These are phyloP conservation scores for Fusarium sacchari DNA, from an alignment of 2,329 filamentous ascomycete species.

Conservation along the genomic window DNA sequence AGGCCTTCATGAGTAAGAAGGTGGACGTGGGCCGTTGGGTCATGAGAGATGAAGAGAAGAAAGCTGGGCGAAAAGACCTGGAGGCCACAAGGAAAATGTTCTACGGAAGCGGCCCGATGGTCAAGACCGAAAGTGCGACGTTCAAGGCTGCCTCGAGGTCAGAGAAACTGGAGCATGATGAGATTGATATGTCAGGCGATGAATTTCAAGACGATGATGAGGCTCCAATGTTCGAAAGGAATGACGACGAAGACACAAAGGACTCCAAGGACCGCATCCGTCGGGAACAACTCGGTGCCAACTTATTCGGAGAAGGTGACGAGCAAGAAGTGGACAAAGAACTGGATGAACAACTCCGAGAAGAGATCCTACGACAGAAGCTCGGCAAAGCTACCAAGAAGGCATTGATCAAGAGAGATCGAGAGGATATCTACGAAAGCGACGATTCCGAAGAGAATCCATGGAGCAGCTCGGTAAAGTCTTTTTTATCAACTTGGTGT, in stretches of 20 bases:
- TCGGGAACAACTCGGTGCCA: constrained; percentile 85
- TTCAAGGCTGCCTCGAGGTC: constrained; percentile 68
- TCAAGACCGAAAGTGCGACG: constrained; percentile 76
- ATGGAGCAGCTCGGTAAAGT: constrained; percentile 53
- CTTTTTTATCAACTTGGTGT: neutral
- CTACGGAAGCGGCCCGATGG: constrained; percentile 62
- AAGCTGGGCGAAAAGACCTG: constrained; percentile 65
- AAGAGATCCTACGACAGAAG: constrained; percentile 74
- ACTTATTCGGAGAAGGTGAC: constrained; percentile 77
- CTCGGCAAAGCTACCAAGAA: constrained; percentile 83
- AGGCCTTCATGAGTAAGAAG: constrained; percentile 84
- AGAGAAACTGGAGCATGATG: constrained; percentile 76
- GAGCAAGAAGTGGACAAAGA: constrained; percentile 80
- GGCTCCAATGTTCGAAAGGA: constrained; percentile 76
- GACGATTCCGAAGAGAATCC: constrained; percentile 63
- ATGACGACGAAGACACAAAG: constrained; percentile 84
- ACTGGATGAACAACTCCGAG: constrained; percentile 73
- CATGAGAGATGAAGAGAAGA: constrained; percentile 73
- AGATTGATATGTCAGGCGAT: constrained; percentile 73
- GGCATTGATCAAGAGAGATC: constrained; percentile 84
- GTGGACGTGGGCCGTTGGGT: constrained; percentile 83
- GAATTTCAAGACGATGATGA: constrained; percentile 93
- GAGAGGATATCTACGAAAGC: constrained; percentile 85
- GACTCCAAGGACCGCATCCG: constrained; percentile 78
- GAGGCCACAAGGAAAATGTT: constrained; percentile 66